These are phyloP conservation scores for Schizophyllum commune DNA, from an alignment of 1,284 basidiomycete genomes.

Conservation along the genomic window DNA sequence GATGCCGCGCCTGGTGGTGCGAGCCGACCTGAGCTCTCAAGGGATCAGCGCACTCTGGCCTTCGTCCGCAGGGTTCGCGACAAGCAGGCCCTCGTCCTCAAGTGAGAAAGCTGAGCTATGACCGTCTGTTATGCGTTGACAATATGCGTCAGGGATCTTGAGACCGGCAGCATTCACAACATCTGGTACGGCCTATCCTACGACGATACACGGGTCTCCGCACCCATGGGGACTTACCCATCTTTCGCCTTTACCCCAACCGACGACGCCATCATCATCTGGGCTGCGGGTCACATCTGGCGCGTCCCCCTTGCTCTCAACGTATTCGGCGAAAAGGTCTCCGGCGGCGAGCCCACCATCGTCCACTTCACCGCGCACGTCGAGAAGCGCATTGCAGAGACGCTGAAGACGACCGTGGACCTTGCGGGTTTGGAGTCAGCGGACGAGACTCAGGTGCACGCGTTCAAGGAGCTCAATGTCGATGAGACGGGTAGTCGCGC, in stretches of 20 bases:
- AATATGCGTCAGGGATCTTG: conserved; percentile 41
- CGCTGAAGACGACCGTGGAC: conserved; percentile 37
- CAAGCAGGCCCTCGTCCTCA: conserved; percentile 61
- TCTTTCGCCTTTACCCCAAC: conserved; percentile 60
- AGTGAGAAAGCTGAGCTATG: too few relatives aligned
- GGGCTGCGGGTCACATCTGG: conserved; percentile 65
- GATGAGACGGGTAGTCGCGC: conserved; percentile 42
- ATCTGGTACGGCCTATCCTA: conserved; percentile 66
- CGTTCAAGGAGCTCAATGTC: conserved; percentile 52
- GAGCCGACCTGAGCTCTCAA: conserved; percentile 63
- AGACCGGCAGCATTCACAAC: conserved; percentile 54
- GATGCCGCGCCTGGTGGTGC: conserved; percentile 56
- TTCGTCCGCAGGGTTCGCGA: conserved; percentile 69
- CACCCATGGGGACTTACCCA: conserved; percentile 71
- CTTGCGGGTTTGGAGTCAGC: conserved; percentile 44
- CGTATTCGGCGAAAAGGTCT: conserved; percentile 38
- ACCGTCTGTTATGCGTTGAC: too few relatives aligned
- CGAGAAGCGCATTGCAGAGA: conserved; percentile 56
- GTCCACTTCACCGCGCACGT: conserved; percentile 56
- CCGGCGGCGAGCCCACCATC: conserved; percentile 29
- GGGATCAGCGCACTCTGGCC: conserved; percentile 58
- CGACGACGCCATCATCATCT: conserved; percentile 59
- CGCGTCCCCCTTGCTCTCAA: conserved; percentile 48
- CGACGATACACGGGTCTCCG: conserved; percentile 52
- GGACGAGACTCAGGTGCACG: conserved; percentile 45